phyloP scores from a whole-genome alignment of 441 rosid species.

The Adansonia grandidieri region DNA sequence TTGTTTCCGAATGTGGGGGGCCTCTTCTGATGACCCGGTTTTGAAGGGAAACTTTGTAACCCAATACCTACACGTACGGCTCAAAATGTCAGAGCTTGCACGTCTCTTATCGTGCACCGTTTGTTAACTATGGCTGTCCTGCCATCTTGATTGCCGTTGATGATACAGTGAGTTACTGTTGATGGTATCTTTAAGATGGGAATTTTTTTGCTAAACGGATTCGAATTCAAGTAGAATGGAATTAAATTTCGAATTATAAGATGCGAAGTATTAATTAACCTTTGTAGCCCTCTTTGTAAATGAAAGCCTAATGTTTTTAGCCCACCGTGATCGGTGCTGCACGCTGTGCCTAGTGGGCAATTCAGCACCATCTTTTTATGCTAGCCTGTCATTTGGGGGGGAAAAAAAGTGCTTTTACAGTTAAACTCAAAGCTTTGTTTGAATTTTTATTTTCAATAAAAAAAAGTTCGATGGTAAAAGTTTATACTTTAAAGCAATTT shows the following conservation, averaged over 20 bases:
- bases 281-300: neutral
- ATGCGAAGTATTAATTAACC: neutral
- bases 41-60: conserved; percentile 30
- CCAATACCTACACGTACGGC: conserved; percentile 16
- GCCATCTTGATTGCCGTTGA: neutral
- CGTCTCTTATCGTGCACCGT: conserved; percentile 33
- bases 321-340: neutral
- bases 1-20: neutral
- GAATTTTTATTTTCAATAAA: neutral
- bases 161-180: conserved; percentile 12
- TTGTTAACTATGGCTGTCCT: conserved; percentile 1
- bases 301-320: conserved; percentile 10
- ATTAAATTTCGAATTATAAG: too few relatives aligned
- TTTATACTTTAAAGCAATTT: conserved; percentile 18
- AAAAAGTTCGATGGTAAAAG: neutral
- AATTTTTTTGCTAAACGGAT: too few relatives aligned
- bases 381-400: too few relatives aligned
- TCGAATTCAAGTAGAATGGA: too few relatives aligned
- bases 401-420: neutral
- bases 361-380: too few relatives aligned
- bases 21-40: conserved; percentile 4
- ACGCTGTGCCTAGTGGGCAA: too few relatives aligned
- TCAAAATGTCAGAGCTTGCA: conserved; percentile 26
- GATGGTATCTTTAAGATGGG: conserved; percentile 26
- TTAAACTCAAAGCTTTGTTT: neutral